Evolutionary conservation across 2,329 filamentous ascomycete species (phyloP).

Genomic region (Fusarium temperatum): DNA sequence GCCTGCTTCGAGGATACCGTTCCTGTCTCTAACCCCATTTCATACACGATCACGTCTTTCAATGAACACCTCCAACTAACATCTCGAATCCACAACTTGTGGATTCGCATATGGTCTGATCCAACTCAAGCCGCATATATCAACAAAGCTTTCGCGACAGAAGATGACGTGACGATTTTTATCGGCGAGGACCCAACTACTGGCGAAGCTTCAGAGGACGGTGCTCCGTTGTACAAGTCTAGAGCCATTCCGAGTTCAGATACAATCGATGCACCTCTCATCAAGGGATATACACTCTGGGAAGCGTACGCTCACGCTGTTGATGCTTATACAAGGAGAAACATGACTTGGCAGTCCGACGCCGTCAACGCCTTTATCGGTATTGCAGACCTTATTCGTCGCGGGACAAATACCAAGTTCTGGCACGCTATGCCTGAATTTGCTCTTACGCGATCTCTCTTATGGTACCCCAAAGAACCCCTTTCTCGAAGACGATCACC

Average conservation of each 20-base stretch:
- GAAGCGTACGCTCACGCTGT: conserved; percentile 13
- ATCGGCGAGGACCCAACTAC: conserved; percentile 10
- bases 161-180: background rate
- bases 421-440: conserved; percentile 23
- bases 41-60: background rate
- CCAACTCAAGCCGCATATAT: background rate
- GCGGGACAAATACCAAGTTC: conserved; percentile 18
- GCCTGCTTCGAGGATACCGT: conserved; percentile 5
- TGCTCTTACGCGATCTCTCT: background rate
- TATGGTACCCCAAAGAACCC: conserved; percentile 10
- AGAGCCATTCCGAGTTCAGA: background rate
- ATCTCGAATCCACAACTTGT: background rate
- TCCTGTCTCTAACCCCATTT: background rate
- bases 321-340: conserved; percentile 11
- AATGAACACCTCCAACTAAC: conserved; percentile 5
- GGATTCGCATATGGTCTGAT: conserved; percentile 9
- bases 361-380: conserved; percentile 22
- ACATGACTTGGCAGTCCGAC: conserved; percentile 20
- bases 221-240: conserved; percentile 1
- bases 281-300: conserved; percentile 2
- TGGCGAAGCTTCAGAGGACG: background rate
- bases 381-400: conserved; percentile 13
- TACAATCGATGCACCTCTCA: background rate
- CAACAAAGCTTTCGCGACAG: conserved; percentile 14
- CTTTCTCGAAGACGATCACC: background rate